These are phyloP conservation scores for Acanthamoeba castellanii DNA, from an alignment of 208 protist species.

Conservation along the genomic window DNA sequence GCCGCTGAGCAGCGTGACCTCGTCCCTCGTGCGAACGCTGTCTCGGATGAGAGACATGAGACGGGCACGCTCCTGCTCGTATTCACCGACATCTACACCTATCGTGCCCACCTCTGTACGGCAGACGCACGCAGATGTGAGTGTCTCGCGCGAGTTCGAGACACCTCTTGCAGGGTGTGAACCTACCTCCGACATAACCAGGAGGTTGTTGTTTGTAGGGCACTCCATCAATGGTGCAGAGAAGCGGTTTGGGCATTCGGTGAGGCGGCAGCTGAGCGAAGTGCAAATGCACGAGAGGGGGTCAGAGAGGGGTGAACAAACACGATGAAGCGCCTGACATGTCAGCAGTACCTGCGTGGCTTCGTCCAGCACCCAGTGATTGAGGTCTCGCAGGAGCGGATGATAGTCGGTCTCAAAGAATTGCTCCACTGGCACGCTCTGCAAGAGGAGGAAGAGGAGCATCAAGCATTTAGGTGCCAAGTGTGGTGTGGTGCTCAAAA, in stretches of 20 bases:
- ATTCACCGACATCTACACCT: constrained; percentile 63
- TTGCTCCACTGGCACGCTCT: constrained; percentile 67
- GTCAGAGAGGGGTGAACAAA: neutral
- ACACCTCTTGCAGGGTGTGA: neutral
- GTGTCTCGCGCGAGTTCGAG: neutral
- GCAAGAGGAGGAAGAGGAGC: neutral
- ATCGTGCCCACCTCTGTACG: constrained; percentile 40
- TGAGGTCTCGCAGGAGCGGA: constrained; percentile 41
- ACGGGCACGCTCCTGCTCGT: constrained; percentile 44
- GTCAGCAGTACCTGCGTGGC: constrained; percentile 9
- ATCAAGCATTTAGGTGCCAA: neutral
- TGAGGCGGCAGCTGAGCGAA: constrained; percentile 13
- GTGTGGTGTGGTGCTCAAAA: neutral
- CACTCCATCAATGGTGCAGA: constrained; percentile 66
- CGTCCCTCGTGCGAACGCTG: neutral
- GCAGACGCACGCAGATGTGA: neutral
- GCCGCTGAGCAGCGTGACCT: neutral
- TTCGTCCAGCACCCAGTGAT: constrained; percentile 69
- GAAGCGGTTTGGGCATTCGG: constrained; percentile 35
- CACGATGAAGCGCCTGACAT: neutral
- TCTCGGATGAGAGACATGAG: constrained; percentile 1
- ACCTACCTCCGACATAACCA: constrained; percentile 52
- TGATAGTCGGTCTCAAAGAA: constrained; percentile 73
- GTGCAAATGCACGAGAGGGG: neutral
- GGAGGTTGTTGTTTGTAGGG: constrained; percentile 72